Evolutionary conservation across 345 rosid species (phyloP).

Genomic region (Arabidopsis thaliana): TAIR10.1 NC_003076.8:1381501-1382000

Average conservation of each 20-base stretch:
- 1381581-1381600: slow-evolving; percentile 22
- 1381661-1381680: slow-evolving; percentile 8
- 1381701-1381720: not conserved
- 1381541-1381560: slow-evolving; percentile 37
- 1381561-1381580: slow-evolving; percentile 38
- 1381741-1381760: slow-evolving; percentile 57
- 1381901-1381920: slow-evolving; percentile 81
- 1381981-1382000: slow-evolving; percentile 62
- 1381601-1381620: slow-evolving; percentile 10
- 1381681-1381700: slow-evolving; percentile 8
- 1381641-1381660: slow-evolving; percentile 14
- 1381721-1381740: slow-evolving; percentile 9
- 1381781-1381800: slow-evolving; percentile 74
- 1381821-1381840: slow-evolving; percentile 90
- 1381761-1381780: slow-evolving; percentile 80
- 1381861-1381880: slow-evolving; percentile 76
- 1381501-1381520: slow-evolving; percentile 13
- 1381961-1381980: slow-evolving; percentile 67
- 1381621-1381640: slow-evolving; percentile 24
- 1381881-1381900: slow-evolving; percentile 66
- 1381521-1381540: slow-evolving; percentile 17
- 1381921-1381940: slow-evolving; percentile 63
- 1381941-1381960: slow-evolving; percentile 64
- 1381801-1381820: slow-evolving; percentile 87
- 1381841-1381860: slow-evolving; percentile 94